A percentile compares a stretch with the other conserved stretches of the same genome.
Evolutionary conservation across 345 rosid species (phyloP).

Genomic region (Acer saccharum): DNA sequence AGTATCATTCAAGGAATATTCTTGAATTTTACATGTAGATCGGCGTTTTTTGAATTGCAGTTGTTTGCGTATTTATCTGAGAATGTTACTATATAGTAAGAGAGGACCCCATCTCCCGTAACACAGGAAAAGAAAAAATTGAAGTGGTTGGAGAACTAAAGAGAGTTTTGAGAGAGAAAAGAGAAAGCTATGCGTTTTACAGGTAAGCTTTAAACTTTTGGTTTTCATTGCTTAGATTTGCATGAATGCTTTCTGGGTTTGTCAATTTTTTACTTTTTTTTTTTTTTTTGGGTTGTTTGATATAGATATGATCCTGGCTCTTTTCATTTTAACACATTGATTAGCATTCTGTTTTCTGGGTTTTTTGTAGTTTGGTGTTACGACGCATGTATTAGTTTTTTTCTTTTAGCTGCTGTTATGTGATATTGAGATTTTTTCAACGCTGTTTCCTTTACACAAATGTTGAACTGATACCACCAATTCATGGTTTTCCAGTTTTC

Average conservation of each 20-base stretch:
- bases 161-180: background rate
- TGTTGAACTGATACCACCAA: too few species aligned
- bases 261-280: background rate
- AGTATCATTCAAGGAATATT: constrained; percentile 2
- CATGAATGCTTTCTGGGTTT: background rate
- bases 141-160: background rate
- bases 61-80: too few species aligned
- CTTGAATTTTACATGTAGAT: background rate
- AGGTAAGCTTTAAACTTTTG: background rate
- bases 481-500: too few species aligned
- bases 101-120: background rate
- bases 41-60: too few species aligned
- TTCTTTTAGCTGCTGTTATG: background rate
- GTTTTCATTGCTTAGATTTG: background rate
- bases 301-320: background rate
- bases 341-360: background rate
- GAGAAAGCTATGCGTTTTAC: constrained; percentile 17
- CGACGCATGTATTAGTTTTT: too few species aligned
- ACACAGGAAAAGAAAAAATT: background rate
- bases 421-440: background rate
- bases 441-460: background rate
- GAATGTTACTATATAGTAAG: too few species aligned
- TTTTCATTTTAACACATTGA: too few species aligned
- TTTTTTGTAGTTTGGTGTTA: background rate
- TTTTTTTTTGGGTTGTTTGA: background rate